Conservation (phyloP, 176 grass and related monocot species). For the Cocos nucifera region DNA sequence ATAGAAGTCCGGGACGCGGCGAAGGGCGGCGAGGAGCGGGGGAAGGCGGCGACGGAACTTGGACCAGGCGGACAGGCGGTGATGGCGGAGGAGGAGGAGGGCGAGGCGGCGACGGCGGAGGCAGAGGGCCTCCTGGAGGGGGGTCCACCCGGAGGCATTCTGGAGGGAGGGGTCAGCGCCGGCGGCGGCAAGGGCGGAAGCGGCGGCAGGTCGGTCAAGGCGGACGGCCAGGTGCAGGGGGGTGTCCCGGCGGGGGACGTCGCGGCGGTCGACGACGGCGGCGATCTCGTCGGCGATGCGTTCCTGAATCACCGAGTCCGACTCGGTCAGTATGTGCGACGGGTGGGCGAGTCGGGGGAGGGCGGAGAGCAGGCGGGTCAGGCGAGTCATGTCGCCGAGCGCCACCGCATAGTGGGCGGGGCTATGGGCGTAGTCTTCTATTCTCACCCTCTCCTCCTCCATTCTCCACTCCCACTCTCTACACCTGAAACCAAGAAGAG, state of each 20-base stretch:
- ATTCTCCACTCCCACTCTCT: background rate
- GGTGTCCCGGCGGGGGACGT: conserved; percentile 65
- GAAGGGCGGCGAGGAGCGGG: conserved; percentile 51
- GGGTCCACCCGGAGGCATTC: conserved; percentile 81
- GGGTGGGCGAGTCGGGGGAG: conserved; percentile 70
- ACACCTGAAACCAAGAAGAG: background rate
- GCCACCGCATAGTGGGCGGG: conserved; percentile 56
- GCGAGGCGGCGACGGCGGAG: conserved; percentile 43
- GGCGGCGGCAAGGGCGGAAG: conserved; percentile 30
- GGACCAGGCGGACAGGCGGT: conserved; percentile 64
- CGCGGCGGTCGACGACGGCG: conserved; percentile 58
- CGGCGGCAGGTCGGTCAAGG: conserved; percentile 37
- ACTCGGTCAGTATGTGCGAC: conserved; percentile 22
- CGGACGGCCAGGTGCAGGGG: conserved; percentile 73
- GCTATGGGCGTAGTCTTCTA: conserved; percentile 58
- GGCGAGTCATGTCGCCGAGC: conserved; percentile 38
- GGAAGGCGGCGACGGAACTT: conserved; percentile 75
- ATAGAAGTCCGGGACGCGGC: conserved; percentile 74
- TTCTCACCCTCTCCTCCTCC: conserved; percentile 15
- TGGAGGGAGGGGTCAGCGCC: conserved; percentile 91
- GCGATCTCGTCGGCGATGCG: conserved; percentile 47
- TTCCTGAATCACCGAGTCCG: too few species aligned
- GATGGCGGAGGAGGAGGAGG: conserved; percentile 62
- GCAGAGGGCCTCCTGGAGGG: conserved; percentile 84
- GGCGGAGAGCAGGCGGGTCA: conserved; percentile 35